Evolutionary conservation across 2,329 filamentous ascomycete species (phyloP), one percentile per base, ranked within the genome.

Genomic region (Neophaeococcomyces aloes): DNA sequence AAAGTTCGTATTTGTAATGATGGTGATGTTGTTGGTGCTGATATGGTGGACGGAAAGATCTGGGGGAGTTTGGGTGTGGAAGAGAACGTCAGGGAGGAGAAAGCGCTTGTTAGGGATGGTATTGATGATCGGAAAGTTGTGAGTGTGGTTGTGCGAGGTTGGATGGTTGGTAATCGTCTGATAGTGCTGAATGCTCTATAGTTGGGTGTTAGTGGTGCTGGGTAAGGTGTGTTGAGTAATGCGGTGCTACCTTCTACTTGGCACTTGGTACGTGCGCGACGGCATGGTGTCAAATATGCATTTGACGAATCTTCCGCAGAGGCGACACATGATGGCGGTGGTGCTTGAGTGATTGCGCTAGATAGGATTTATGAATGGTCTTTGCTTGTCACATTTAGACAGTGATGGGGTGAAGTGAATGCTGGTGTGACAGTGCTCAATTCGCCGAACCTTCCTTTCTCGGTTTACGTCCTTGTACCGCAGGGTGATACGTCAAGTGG

Each of bases 281-380:
- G 53, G 53, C 53, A 55, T 55, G 15, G 45, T 50, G 42, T 55
- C 53, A 38, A 55, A 55, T 21, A 55, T 53, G 48, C 53, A 55
- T 46, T 49, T 51, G 30, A 55, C 46, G 29, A 54, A 41, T 18
- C 53, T 48, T 23, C 53, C 53, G 42, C 53, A 55, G 29, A 55
- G 42, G 21, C 53, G 53, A 45, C 53, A 55, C 53, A 55, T 55
- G 32, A n/a, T 49, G 43, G n/a, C n/a, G n/a, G n/a, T n/a, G n/a
- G n/a, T n/a, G n/a, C n/a, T n/a, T n/a, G n/a, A n/a, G n/a, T n/a
- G n/a, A n/a, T n/a, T n/a, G n/a, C n/a, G n/a, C n/a, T n/a, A n/a
- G n/a, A n/a, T n/a, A n/a, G n/a, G n/a, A n/a, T n/a, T n/a, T n/a
- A n/a, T n/a, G n/a, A n/a, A n/a, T n/a, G n/a, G n/a, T n/a, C n/a